phyloP scores from a whole-genome alignment of 805 yeast genomes.

The Saccharomycopsis guyanensis region DNA sequence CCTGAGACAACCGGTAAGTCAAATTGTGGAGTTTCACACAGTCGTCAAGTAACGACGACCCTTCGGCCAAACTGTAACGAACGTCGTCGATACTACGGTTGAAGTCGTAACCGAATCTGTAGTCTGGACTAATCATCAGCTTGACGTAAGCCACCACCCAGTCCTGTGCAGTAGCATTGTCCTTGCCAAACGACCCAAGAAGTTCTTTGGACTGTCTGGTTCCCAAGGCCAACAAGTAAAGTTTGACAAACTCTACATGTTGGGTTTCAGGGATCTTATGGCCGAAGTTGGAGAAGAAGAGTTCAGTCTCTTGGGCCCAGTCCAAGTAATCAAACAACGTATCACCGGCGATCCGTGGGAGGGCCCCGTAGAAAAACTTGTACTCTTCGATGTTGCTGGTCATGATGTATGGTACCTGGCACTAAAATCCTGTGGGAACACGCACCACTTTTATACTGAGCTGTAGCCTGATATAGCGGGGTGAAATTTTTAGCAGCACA shows the following conservation, averaged over 20 bases:
- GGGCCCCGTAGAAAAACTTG: no score
- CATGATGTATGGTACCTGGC: no score
- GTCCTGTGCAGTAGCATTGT: neutral
- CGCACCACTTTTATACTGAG: no score
- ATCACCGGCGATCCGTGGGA: neutral
- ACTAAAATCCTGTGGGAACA: no score
- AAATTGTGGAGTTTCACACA: neutral
- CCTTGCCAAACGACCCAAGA: neutral
- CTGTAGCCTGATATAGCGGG: no score
- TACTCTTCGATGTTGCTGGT: no score
- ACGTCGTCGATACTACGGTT: neutral
- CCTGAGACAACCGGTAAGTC: neutral
- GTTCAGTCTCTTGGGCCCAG: neutral
- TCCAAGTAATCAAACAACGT: neutral
- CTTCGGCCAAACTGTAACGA: neutral
- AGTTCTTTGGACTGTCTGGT: neutral
- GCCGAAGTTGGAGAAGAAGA: neutral
- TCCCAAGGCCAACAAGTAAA: neutral
- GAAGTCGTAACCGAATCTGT: neutral
- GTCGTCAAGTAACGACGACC: neutral
- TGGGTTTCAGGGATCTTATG: neutral
- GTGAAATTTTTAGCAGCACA: no score
- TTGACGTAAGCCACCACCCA: neutral
- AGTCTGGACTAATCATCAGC: neutral
- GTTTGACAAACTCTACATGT: neutral